These are phyloP conservation scores for Xylariales sp. DNA, from an alignment of 2,329 filamentous ascomycete genomes.

Conservation along the genomic window DNA sequence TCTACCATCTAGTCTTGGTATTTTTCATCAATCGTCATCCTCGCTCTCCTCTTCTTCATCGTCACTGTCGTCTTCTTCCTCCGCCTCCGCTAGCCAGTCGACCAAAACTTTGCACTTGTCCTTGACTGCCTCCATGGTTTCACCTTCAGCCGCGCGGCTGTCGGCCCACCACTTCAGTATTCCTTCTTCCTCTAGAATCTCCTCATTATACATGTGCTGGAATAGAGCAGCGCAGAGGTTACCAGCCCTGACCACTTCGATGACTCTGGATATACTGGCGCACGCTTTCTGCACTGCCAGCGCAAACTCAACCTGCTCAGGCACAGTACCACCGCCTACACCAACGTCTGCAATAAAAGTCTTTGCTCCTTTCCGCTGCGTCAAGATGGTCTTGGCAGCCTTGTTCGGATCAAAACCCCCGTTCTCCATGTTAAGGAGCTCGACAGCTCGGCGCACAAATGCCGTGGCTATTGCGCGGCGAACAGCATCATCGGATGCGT, in stretches of 20 bases:
- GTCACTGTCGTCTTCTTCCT: constrained; percentile 66
- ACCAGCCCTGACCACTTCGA: constrained; percentile 42
- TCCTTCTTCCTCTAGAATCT: constrained; percentile 84
- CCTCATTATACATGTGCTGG: constrained; percentile 80
- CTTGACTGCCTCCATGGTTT: constrained; percentile 66
- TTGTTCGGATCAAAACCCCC: constrained; percentile 55
- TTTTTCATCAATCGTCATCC: constrained; percentile 35
- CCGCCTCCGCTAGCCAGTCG: constrained; percentile 77
- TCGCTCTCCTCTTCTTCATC: constrained; percentile 67
- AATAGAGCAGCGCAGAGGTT: constrained; percentile 72
- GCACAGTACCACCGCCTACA: constrained; percentile 57
- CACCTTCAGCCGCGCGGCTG: constrained; percentile 58
- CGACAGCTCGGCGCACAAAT: constrained; percentile 75
- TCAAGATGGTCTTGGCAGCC: constrained; percentile 60
- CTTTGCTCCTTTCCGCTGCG: constrained; percentile 44
- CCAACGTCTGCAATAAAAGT: constrained; percentile 57
- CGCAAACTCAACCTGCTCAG: constrained; percentile 84
- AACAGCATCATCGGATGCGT: constrained; percentile 86
- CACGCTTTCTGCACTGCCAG: constrained; percentile 79
- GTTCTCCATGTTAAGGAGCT: constrained; percentile 53
- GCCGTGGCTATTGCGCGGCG: constrained; percentile 81
- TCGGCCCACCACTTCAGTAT: constrained; percentile 88
- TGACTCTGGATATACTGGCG: constrained; percentile 57
- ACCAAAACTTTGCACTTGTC: constrained; percentile 74
- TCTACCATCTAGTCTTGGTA: too few species aligned